Evolutionary conservation across 2,329 filamentous ascomycete species (phyloP).

Genomic region (Podosphaera xanthii): DNA sequence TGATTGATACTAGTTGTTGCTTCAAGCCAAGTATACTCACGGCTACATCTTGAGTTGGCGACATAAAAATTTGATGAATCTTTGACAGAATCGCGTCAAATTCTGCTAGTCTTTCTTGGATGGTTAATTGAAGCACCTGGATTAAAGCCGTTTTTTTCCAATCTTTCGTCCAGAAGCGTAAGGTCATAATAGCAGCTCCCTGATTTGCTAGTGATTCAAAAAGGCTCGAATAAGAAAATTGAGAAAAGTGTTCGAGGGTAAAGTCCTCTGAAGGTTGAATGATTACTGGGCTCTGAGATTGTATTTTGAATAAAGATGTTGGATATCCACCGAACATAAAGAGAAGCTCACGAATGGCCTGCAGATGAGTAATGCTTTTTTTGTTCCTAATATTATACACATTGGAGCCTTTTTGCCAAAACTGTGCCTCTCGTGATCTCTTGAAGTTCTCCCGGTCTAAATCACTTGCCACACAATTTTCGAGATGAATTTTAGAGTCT

Average conservation of each 20-base stretch:
- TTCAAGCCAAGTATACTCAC: constrained; percentile 45
- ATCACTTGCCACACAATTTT: constrained; percentile 15
- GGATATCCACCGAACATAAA: constrained; percentile 68
- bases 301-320: constrained; percentile 41
- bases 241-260: constrained; percentile 18
- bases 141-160: constrained; percentile 13
- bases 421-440: constrained; percentile 21
- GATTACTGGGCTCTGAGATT: constrained; percentile 18
- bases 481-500: constrained; percentile 11
- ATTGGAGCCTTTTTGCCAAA: constrained; percentile 21
- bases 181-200: constrained; percentile 22
- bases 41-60: constrained; percentile 26
- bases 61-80: constrained; percentile 37
- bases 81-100: constrained; percentile 36
- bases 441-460: constrained; percentile 17
- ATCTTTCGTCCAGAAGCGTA: constrained; percentile 25
- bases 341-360: constrained; percentile 52
- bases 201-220: constrained; percentile 23
- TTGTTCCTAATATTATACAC: constrained; percentile 11
- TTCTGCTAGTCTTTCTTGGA: constrained; percentile 22
- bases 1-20: constrained; percentile 28
- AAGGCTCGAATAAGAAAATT: constrained; percentile 16
- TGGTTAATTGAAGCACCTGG: constrained; percentile 13
- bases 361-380: constrained; percentile 30
- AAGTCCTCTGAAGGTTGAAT: constrained; percentile 13